Evolutionary conservation across 495 filamentous ascomycete species (phyloP), one percentile per base, ranked within the genome.

Genomic region (Lepraria neglecta): DNA sequence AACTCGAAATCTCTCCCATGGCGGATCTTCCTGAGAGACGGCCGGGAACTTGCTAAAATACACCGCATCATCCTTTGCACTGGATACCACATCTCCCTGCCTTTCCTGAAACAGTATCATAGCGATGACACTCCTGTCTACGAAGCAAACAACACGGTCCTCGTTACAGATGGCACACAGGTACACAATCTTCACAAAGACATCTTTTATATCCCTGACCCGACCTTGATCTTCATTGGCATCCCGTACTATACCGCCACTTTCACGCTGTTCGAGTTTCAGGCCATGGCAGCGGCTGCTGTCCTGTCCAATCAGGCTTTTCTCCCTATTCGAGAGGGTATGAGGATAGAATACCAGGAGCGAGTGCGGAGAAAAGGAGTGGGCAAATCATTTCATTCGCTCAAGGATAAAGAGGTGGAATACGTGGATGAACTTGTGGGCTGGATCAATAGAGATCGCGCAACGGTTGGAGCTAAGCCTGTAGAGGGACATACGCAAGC

Each of bases 31-130:
- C 31, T 60, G 3, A 52, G 42, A 60, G 19, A 50, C 33, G 47
- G 47, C 3, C 0, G 2, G 3, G 5, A 72, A 79, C 64, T 87
- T 6, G 66, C 75, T 19, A 72, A 73, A 4, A 79, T 88, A 44
- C 76, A 87, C 62, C 71, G 67, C 7, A 71, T 87, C 10, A 66
- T 87, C 1, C 59, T 87, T 10, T 84, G 81, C n/a, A 88, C 85
- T 1, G 85, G 85, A 5, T 88, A 87, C 65, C 80, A 82, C 54
- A 80, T 82, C 51, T 75, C 75, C 2, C 74, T 86, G 3, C 84
- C 84, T n/a, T 58, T 58, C 17, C 28, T 47, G 9, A 38, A 14
- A 2, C 56, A 58, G 19, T 58, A 47, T 21, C 56, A 58, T n/a
- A 19, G 17, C n/a, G 56, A 58, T 28, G 31, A 35, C 17, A 47